Evolutionary conservation across 768 basidiomycete species (phyloP).

Genomic region (Termitomyces sp.): DNA sequence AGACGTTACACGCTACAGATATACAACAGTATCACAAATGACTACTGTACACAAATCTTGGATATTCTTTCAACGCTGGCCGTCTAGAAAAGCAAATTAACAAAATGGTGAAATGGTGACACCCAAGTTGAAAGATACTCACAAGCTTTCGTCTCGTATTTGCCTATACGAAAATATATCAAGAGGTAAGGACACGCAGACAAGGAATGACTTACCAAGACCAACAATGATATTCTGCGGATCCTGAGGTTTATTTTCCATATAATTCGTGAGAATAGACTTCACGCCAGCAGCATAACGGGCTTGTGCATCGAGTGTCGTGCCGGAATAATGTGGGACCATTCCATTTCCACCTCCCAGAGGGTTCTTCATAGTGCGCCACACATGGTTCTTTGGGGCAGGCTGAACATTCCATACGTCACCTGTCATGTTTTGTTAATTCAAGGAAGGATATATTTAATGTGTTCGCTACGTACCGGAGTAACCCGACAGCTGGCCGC

Average conservation of each 20-base stretch:
- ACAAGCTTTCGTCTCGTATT: slow-evolving; percentile 47
- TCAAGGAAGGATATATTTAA: neutral
- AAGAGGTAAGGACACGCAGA: neutral
- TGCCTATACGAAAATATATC: slow-evolving; percentile 21
- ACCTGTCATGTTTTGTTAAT: slow-evolving; percentile 21
- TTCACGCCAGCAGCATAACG: slow-evolving; percentile 77
- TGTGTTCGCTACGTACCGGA: slow-evolving; percentile 27
- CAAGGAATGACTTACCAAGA: slow-evolving; percentile 42
- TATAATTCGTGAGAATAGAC: slow-evolving; percentile 71
- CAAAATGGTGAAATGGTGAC: neutral
- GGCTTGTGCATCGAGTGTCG: slow-evolving; percentile 84
- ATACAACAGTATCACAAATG: neutral
- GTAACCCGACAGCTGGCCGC: slow-evolving; percentile 70
- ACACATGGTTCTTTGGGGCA: slow-evolving; percentile 80
- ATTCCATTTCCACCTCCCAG: slow-evolving; percentile 87
- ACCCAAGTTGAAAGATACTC: slow-evolving; percentile 17
- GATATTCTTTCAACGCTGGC: slow-evolving; percentile 39
- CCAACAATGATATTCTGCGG: slow-evolving; percentile 81
- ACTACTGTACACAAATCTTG: neutral
- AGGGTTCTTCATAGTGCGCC: slow-evolving; percentile 80
- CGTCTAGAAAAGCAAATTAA: slow-evolving; percentile 32
- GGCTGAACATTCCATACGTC: slow-evolving; percentile 91
- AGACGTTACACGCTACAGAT: neutral
- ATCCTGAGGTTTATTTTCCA: slow-evolving; percentile 62
- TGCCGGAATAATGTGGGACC: slow-evolving; percentile 85